These are phyloP conservation scores for Fusarium burgessii DNA, from an alignment of 2,329 filamentous ascomycete genomes.

Conservation along the genomic window DNA sequence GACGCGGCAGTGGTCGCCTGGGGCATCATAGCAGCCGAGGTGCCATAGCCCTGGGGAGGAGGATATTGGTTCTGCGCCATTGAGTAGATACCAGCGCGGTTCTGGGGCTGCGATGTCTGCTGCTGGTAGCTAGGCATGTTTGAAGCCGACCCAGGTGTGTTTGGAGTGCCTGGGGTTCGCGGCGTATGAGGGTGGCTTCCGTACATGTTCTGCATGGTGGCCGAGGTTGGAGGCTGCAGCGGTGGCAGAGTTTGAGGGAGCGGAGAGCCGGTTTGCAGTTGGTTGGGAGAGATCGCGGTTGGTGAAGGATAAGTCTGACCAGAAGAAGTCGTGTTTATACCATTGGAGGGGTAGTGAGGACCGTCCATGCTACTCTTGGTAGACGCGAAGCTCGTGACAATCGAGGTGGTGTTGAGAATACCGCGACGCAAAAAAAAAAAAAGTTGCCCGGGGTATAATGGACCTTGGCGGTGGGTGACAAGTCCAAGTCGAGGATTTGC, in stretches of 20 bases:
- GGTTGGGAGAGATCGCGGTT: constrained; percentile 64
- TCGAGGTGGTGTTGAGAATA: constrained; percentile 41
- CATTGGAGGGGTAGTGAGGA: constrained; percentile 66
- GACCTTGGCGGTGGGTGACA: constrained; percentile 42
- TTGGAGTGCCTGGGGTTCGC: constrained; percentile 71
- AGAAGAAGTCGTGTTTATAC: constrained; percentile 66
- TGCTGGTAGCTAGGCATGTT: constrained; percentile 67
- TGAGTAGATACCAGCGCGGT: constrained; percentile 63
- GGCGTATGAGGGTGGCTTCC: constrained; percentile 71
- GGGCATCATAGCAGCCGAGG: constrained; percentile 72
- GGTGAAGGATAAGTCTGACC: constrained; percentile 64
- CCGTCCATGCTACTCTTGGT: constrained; percentile 65
- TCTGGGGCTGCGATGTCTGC: constrained; percentile 61
- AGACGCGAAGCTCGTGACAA: constrained; percentile 49
- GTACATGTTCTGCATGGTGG: constrained; percentile 62
- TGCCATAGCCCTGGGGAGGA: constrained; percentile 66
- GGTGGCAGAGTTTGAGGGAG: constrained; percentile 68
- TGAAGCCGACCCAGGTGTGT: constrained; percentile 67
- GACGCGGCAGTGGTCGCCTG: constrained; percentile 74
- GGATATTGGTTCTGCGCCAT: constrained; percentile 69
- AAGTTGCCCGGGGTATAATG: constrained; percentile 35
- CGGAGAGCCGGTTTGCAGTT: constrained; percentile 61
- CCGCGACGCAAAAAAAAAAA: constrained; percentile 42
- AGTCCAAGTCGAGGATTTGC: constrained; percentile 45
- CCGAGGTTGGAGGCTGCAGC: constrained; percentile 60